Conservation (phyloP, 345 rosid species). For the Hibiscus tridactylites region DNA sequence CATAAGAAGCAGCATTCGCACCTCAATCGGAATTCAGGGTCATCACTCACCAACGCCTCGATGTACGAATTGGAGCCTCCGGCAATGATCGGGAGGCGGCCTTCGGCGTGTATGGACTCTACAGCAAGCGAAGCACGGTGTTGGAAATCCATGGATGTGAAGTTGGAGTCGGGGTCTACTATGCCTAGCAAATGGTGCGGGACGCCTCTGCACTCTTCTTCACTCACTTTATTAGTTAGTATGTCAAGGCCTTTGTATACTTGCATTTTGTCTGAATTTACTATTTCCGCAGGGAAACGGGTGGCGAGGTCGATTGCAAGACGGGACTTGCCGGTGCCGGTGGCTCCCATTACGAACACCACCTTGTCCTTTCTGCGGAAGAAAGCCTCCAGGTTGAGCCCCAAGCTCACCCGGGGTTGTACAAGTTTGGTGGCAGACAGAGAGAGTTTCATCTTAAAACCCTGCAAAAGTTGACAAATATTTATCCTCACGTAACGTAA, state of each 20-base stretch:
- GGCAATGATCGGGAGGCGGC: conserved; percentile 62
- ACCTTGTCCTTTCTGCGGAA: conserved; percentile 67
- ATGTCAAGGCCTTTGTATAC: conserved; percentile 63
- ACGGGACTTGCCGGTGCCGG: conserved; percentile 81
- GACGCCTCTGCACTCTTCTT: conserved; percentile 59
- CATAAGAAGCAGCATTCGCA: conserved; percentile 71
- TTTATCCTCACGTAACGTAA: no score
- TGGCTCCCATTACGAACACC: conserved; percentile 75
- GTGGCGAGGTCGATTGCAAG: conserved; percentile 80
- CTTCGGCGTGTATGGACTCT: conserved; percentile 30
- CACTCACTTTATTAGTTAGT: conserved; percentile 72
- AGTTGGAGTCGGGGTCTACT: conserved; percentile 41
- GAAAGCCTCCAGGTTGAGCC: conserved; percentile 28
- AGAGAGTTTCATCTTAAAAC: conserved; percentile 35
- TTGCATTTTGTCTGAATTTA: conserved; percentile 88
- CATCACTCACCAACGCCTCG: conserved; percentile 49
- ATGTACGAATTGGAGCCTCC: conserved; percentile 91
- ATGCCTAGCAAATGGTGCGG: conserved; percentile 74
- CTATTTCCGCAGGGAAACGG: conserved; percentile 60
- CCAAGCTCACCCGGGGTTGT: conserved; percentile 38
- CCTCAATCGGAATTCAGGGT: conserved; percentile 49
- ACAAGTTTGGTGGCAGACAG: conserved; percentile 40
- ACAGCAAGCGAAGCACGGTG: conserved; percentile 34
- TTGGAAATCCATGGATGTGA: conserved; percentile 50
- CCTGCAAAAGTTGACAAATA: background rate